Percentiles rank a stretch among this genome's conserved stretches.
Conservation (phyloP, 441 rosid genomes). For the Macaranga tanarius region DNA sequence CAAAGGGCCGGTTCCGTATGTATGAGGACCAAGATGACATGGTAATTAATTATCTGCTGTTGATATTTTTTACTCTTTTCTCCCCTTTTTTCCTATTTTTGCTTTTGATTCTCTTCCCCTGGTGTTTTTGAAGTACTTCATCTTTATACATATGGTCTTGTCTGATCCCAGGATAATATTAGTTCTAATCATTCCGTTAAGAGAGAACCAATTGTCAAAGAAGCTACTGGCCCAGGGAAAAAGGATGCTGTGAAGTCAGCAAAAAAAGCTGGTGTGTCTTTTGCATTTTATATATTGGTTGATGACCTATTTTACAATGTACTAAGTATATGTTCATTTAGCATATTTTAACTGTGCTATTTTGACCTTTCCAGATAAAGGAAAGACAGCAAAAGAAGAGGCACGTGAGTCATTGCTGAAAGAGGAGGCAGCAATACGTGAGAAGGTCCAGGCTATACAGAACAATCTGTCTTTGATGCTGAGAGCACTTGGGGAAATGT, state of each 20-base stretch:
- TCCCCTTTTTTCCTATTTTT: conserved; percentile 15
- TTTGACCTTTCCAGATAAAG: conserved; percentile 60
- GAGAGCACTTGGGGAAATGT: conserved; percentile 86
- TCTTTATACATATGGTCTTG: conserved; percentile 5
- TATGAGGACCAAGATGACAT: conserved; percentile 47
- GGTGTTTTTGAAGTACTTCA: conserved; percentile 7
- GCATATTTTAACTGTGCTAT: conserved; percentile 2
- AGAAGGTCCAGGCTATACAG: conserved; percentile 65
- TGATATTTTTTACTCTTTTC: not conserved
- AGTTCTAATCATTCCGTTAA: conserved; percentile 54
- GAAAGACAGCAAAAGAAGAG: conserved; percentile 95
- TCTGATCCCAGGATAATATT: conserved; percentile 40
- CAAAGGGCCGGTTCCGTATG: conserved; percentile 57
- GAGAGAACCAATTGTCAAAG: conserved; percentile 66
- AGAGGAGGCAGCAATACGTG: conserved; percentile 86
- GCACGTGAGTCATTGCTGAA: conserved; percentile 89
- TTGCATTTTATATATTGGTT: conserved; percentile 19
- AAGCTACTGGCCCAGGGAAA: conserved; percentile 52
- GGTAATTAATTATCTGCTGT: conserved; percentile 41
- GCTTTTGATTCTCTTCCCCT: conserved; percentile 10
- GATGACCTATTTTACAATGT: conserved; percentile 13
- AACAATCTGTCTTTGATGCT: conserved; percentile 73
- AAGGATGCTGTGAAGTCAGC: conserved; percentile 63
- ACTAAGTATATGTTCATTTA: not conserved
- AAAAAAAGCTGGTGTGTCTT: conserved; percentile 72